Evolutionary conservation across 257 asterid genomes (phyloP).

Genomic region (Solanum pinnatisectum): DNA sequence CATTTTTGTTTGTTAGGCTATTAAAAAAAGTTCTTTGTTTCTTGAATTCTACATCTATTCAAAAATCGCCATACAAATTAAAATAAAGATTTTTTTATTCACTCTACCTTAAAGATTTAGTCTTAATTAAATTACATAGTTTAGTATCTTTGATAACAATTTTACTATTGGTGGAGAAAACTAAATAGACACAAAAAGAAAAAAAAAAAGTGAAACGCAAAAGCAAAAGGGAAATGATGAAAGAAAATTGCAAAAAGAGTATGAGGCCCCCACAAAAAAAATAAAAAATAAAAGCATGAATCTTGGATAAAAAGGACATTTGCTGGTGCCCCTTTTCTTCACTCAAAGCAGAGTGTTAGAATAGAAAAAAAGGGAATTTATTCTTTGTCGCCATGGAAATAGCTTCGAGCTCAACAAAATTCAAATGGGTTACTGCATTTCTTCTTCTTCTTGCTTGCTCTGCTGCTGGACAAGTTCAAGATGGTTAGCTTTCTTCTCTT

Average conservation of each 20-base stretch:
- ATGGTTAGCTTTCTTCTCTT: constrained; percentile 20
- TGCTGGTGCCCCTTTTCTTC: background rate
- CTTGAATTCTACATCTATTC: no score
- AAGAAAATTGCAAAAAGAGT: background rate
- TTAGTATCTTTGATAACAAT: no score
- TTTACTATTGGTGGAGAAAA: background rate
- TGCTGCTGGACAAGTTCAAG: constrained; percentile 24
- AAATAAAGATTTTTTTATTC: no score
- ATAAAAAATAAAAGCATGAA: background rate
- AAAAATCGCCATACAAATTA: no score
- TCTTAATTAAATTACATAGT: no score
- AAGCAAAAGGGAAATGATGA: background rate
- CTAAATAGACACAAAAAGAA: background rate
- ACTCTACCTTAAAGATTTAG: no score
- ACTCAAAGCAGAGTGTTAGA: background rate
- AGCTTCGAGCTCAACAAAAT: constrained; percentile 18
- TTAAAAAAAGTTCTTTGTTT: no score
- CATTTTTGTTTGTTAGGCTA: no score
- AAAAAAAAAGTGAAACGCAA: background rate
- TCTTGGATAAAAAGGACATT: background rate
- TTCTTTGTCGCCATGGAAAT: constrained; percentile 13
- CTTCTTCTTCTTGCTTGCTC: constrained; percentile 8
- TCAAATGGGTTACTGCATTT: constrained; percentile 13
- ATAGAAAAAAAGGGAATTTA: background rate
- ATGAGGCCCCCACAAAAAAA: background rate